A percentile compares a stretch with the other conserved stretches of the same genome.
These are phyloP conservation scores for Phytophthora kernoviae DNA, from an alignment of 352 stramenopile genomes.

Conservation along the genomic window DNA sequence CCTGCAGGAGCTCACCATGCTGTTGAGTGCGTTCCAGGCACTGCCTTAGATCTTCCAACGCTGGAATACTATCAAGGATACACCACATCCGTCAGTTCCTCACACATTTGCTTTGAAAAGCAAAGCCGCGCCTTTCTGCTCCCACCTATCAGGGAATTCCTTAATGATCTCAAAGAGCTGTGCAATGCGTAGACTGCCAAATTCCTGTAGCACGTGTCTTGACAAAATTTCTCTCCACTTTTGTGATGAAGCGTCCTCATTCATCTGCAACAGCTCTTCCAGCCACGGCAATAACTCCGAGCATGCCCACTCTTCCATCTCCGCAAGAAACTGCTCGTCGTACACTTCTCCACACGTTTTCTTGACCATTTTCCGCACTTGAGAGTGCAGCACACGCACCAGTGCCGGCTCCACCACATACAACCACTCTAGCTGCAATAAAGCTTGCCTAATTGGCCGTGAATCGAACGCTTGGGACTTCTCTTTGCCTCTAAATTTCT, in stretches of 20 bases:
- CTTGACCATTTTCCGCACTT: constrained; percentile 58
- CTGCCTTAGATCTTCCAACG: constrained; percentile 67
- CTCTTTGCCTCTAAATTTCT: constrained; percentile 59
- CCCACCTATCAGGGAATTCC: constrained; percentile 94
- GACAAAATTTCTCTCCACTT: constrained; percentile 60
- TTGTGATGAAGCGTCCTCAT: constrained; percentile 11
- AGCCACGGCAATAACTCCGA: constrained; percentile 67
- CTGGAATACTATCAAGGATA: constrained; percentile 45
- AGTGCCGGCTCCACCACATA: constrained; percentile 53
- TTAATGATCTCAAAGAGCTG: constrained; percentile 98
- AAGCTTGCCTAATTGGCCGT: constrained; percentile 46
- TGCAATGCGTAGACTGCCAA: constrained; percentile 78
- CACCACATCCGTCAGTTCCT: neutral
- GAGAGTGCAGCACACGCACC: constrained; percentile 53
- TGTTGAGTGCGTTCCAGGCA: constrained; percentile 89
- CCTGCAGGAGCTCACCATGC: constrained; percentile 75
- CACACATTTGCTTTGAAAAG: neutral
- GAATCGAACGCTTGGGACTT: constrained; percentile 61
- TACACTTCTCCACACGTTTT: constrained; percentile 57
- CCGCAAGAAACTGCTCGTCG: constrained; percentile 44
- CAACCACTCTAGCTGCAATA: constrained; percentile 69
- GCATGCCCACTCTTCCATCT: constrained; percentile 58
- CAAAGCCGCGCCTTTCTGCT: neutral
- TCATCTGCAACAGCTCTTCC: constrained; percentile 48
- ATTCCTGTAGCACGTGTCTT: constrained; percentile 61